These are phyloP conservation scores for Botrytis squamosa DNA, from an alignment of 2,329 filamentous ascomycete species.

Conservation along the genomic window DNA sequence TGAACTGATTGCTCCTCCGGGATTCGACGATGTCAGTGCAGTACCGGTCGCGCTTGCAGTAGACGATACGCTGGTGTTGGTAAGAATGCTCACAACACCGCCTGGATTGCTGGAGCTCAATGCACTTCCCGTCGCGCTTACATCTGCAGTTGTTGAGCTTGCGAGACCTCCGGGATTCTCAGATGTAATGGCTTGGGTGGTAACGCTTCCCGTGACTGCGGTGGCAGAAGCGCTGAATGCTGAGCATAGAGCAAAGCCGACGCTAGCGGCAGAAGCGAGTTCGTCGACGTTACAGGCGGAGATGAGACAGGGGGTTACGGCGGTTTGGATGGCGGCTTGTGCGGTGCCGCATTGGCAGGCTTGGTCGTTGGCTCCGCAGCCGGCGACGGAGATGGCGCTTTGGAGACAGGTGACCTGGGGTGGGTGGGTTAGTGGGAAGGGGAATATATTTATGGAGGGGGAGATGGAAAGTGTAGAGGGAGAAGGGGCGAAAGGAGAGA, in stretches of 20 bases:
- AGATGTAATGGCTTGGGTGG: neutral
- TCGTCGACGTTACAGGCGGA: constrained; percentile 39
- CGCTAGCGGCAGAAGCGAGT: constrained; percentile 39
- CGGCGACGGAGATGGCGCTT: constrained; percentile 40
- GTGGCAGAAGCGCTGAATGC: constrained; percentile 33
- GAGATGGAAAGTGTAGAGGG: no score
- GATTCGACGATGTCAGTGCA: neutral
- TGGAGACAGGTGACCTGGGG: constrained; percentile 38
- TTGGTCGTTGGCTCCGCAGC: constrained; percentile 42
- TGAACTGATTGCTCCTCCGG: neutral
- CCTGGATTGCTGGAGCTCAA: neutral
- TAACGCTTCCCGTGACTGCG: neutral
- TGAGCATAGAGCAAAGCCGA: constrained; percentile 39
- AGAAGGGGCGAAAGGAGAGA: neutral
- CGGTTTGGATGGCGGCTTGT: constrained; percentile 37
- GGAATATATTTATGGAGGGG: neutral
- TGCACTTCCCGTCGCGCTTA: neutral
- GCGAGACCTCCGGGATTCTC: neutral
- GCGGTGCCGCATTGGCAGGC: constrained; percentile 43
- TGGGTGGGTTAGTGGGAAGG: neutral
- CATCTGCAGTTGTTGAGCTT: neutral
- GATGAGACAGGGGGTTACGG: constrained; percentile 37
- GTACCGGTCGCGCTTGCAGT: neutral
- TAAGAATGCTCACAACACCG: neutral
- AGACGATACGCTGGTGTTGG: neutral